Conservation (phyloP, 129 eudicot genomes). For the Flaveria ramosissima region DNA sequence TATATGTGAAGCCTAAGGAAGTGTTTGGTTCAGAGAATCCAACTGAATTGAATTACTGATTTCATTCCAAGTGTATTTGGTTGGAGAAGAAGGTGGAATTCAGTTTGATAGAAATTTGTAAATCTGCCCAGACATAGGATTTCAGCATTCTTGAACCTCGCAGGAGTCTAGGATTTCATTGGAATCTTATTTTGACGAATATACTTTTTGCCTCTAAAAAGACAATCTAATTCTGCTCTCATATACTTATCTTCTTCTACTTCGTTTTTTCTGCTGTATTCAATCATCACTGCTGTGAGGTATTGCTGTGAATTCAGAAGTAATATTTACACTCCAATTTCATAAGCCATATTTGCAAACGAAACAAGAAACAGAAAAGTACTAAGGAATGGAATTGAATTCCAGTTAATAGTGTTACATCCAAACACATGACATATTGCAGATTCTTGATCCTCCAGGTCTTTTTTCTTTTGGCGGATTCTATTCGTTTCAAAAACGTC, state of each 20-base stretch:
- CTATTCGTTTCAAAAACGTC: background rate
- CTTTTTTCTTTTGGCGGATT: background rate
- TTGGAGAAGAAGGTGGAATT: background rate
- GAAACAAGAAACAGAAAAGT: background rate
- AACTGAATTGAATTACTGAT: background rate
- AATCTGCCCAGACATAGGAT: background rate
- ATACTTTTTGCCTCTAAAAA: background rate
- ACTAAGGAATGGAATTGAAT: background rate
- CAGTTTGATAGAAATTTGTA: background rate
- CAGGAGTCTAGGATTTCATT: background rate
- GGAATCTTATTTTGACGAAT: background rate
- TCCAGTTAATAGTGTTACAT: background rate
- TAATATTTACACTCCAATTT: background rate
- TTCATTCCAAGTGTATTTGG: background rate
- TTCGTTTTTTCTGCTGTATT: constrained; percentile 8
- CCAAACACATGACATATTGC: background rate
- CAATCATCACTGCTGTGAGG: background rate
- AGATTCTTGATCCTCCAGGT: background rate
- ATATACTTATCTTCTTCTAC: background rate
- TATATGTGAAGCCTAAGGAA: constrained; percentile 2
- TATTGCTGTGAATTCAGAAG: background rate
- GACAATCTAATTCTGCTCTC: background rate
- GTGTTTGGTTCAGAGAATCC: constrained; percentile 15
- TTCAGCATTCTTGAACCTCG: background rate
- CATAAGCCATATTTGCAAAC: background rate